These are phyloP conservation scores for Hypoxylon sp. DNA, from an alignment of 2,329 filamentous ascomycete species.

Conservation along the genomic window DNA sequence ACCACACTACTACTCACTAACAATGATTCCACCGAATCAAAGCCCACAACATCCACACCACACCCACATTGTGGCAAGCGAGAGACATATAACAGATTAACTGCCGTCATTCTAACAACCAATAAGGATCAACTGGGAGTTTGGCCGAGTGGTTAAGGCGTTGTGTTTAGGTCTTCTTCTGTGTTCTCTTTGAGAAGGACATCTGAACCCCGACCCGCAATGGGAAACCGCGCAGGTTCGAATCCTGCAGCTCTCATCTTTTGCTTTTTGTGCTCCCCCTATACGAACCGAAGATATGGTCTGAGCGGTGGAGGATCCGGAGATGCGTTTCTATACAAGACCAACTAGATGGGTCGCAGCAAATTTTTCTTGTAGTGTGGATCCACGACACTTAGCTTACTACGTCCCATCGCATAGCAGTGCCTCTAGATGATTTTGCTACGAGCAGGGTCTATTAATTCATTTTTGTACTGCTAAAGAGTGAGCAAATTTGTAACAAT, in stretches of 20 bases:
- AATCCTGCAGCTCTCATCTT: slow-evolving; percentile 64
- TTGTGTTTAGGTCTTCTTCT: slow-evolving; percentile 64
- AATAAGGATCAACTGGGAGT: slow-evolving; percentile 52
- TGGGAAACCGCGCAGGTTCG: slow-evolving; percentile 65
- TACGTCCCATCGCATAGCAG: not conserved
- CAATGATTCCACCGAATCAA: not conserved
- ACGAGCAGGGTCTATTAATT: too few species aligned
- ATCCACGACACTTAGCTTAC: not conserved
- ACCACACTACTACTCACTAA: not conserved
- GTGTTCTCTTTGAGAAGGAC: slow-evolving; percentile 12
- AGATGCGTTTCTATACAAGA: not conserved
- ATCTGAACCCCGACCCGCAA: slow-evolving; percentile 49
- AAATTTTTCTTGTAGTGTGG: not conserved
- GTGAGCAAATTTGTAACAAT: too few species aligned
- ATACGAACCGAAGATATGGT: too few species aligned
- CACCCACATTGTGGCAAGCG: too few species aligned
- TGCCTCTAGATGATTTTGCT: too few species aligned
- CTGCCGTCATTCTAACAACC: too few species aligned
- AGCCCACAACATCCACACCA: too few species aligned
- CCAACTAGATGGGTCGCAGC: too few species aligned
- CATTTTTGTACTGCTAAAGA: too few species aligned
- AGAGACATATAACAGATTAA: too few species aligned
- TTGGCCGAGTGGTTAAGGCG: slow-evolving; percentile 70
- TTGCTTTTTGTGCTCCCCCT: too few species aligned
- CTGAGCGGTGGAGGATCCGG: too few species aligned